Conservation (phyloP, 1,139 yeast species). For the Lodderomyces oxycetoniae region DNA sequence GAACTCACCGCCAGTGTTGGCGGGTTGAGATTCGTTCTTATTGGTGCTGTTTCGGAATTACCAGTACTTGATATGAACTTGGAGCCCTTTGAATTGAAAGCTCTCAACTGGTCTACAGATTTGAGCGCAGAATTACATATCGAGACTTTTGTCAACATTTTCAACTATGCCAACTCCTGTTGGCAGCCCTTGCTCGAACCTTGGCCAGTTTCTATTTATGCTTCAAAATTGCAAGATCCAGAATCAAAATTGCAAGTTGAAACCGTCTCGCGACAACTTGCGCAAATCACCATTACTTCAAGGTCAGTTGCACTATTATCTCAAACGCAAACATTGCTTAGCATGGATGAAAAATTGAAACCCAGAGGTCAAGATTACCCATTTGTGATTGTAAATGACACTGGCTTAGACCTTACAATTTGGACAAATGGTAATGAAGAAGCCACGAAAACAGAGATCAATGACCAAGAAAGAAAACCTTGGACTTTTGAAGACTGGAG, state of each 20-base stretch:
- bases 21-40: constrained; percentile 79
- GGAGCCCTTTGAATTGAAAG: constrained; percentile 66
- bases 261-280: constrained; percentile 65
- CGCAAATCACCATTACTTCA: constrained; percentile 79
- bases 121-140: constrained; percentile 66
- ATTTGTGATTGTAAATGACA: constrained; percentile 73
- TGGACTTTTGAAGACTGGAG: constrained; percentile 98
- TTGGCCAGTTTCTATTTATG: constrained; percentile 77
- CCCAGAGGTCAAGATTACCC: constrained; percentile 83
- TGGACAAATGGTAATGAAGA: constrained; percentile 51
- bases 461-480: constrained; percentile 51
- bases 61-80: constrained; percentile 83
- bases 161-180: constrained; percentile 84
- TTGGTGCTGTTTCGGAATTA: constrained; percentile 91
- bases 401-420: constrained; percentile 73
- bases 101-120: constrained; percentile 89
- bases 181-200: constrained; percentile 97
- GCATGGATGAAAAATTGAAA: constrained; percentile 49
- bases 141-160: constrained; percentile 71
- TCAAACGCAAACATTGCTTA: constrained; percentile 56
- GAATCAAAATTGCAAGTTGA: constrained; percentile 52
- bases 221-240: constrained; percentile 45
- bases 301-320: constrained; percentile 76
- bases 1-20: constrained; percentile 66
- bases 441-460: constrained; percentile 28